Evolutionary conservation across 2,329 filamentous ascomycete genomes (phyloP).

Genomic region (Aspergillus proliferans): DNA sequence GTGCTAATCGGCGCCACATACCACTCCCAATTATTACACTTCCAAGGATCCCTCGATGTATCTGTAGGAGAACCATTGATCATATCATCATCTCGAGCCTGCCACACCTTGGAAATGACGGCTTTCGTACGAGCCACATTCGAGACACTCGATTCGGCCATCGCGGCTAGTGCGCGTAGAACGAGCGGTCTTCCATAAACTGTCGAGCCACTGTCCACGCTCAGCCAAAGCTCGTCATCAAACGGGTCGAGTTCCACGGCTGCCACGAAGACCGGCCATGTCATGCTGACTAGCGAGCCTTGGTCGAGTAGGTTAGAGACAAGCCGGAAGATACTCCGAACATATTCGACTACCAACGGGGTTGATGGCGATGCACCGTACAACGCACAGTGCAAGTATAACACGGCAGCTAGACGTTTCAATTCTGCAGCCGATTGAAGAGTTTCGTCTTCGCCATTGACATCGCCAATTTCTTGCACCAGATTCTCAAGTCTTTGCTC

Average conservation of each 20-base stretch:
- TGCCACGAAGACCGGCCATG: slow-evolving; percentile 41
- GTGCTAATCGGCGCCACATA: slow-evolving; percentile 38
- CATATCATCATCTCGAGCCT: slow-evolving; percentile 35
- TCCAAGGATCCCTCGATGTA: slow-evolving; percentile 5
- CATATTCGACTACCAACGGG: slow-evolving; percentile 25
- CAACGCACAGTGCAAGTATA: slow-evolving; percentile 44
- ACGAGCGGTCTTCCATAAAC: slow-evolving; percentile 35
- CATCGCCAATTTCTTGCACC: slow-evolving; percentile 26
- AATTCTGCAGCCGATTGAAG: slow-evolving; percentile 36
- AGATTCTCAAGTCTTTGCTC: slow-evolving; percentile 28
- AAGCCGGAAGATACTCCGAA: slow-evolving; percentile 30
- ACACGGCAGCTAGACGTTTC: slow-evolving; percentile 39
- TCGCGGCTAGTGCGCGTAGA: slow-evolving; percentile 34
- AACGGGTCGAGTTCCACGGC: slow-evolving; percentile 38
- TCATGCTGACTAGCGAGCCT: slow-evolving; percentile 29
- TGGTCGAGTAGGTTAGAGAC: slow-evolving; percentile 29
- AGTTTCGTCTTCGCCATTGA: slow-evolving; percentile 24
- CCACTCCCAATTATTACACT: slow-evolving; percentile 38
- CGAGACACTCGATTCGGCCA: slow-evolving; percentile 37
- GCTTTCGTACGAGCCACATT: slow-evolving; percentile 42
- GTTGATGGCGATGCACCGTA: slow-evolving; percentile 39
- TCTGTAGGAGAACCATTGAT: slow-evolving; percentile 16
- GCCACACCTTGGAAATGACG: slow-evolving; percentile 46
- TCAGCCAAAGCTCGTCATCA: slow-evolving; percentile 32
- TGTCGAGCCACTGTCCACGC: slow-evolving; percentile 10